Evolutionary conservation across 345 rosid genomes (phyloP).

Genomic region (Sisymbrium irio): DNA sequence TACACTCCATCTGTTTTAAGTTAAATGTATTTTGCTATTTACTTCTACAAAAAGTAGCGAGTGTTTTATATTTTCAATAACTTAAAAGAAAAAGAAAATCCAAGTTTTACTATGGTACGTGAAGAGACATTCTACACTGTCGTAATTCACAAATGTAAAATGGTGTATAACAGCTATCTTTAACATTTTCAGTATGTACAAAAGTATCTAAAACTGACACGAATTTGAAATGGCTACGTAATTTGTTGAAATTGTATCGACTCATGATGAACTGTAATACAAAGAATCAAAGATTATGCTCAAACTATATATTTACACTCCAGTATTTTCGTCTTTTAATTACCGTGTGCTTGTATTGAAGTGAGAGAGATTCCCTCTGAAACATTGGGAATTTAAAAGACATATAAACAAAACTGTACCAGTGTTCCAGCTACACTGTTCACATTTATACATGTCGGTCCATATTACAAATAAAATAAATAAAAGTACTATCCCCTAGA

Average conservation of each 20-base stretch:
- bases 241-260: neutral
- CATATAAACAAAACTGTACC: conserved; percentile 33
- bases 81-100: neutral
- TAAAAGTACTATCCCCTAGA: neutral
- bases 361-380: conserved; percentile 35
- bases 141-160: neutral
- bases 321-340: neutral
- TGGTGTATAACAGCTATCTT: neutral
- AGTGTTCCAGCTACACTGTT: conserved; percentile 30
- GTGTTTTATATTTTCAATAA: neutral
- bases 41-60: neutral
- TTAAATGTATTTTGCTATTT: neutral
- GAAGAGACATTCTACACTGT: neutral
- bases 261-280: neutral
- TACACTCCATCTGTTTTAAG: neutral
- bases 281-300: neutral
- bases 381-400: conserved; percentile 40
- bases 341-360: conserved; percentile 14
- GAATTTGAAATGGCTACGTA: neutral
- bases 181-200: neutral
- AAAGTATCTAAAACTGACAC: neutral
- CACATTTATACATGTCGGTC: conserved; percentile 34
- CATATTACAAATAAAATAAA: neutral
- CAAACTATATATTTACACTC: neutral
- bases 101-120: neutral